Percentiles rank a stretch among this genome's conserved stretches.
These are phyloP conservation scores for Calocybe gambosa DNA, from an alignment of 1,284 basidiomycete species.

Conservation along the genomic window DNA sequence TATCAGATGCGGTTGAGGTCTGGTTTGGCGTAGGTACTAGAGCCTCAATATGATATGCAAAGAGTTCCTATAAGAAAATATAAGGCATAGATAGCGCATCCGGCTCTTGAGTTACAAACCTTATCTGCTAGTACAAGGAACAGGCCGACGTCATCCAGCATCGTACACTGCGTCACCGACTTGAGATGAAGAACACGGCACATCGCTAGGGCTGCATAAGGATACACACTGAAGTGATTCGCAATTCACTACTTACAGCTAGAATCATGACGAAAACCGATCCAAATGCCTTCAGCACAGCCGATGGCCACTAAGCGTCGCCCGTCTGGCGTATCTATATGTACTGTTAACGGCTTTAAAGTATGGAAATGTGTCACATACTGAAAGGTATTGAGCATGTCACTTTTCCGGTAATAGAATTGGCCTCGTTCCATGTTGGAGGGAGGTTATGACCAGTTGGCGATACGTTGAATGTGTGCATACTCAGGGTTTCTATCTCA, in stretches of 20 bases:
- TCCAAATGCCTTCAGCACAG: constrained; percentile 95
- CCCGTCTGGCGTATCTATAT: constrained; percentile 78
- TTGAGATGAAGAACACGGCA: constrained; percentile 92
- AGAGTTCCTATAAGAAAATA: constrained; percentile 45
- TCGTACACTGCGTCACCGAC: constrained; percentile 89
- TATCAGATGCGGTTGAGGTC: constrained; percentile 44
- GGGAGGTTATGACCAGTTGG: constrained; percentile 43
- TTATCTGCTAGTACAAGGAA: constrained; percentile 94
- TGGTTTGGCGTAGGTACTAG: constrained; percentile 83
- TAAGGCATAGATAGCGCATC: not conserved
- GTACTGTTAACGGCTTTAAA: constrained; percentile 5
- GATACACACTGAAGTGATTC: not conserved
- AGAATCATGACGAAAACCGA: constrained; percentile 87
- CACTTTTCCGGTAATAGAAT: constrained; percentile 79
- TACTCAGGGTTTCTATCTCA: constrained; percentile 80
- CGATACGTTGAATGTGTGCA: constrained; percentile 79
- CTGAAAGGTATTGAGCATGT: constrained; percentile 93
- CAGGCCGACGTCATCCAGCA: constrained; percentile 92
- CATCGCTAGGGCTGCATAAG: constrained; percentile 48
- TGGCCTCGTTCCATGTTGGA: constrained; percentile 64
- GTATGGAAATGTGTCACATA: constrained; percentile 33
- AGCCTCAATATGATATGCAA: constrained; percentile 93
- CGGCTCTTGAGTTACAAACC: constrained; percentile 30
- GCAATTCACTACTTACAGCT: constrained; percentile 47
- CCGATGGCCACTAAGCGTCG: constrained; percentile 86